These are phyloP conservation scores for Rhinocladiella mackenziei DNA, from an alignment of 2,329 filamentous ascomycete genomes.

Conservation along the genomic window DNA sequence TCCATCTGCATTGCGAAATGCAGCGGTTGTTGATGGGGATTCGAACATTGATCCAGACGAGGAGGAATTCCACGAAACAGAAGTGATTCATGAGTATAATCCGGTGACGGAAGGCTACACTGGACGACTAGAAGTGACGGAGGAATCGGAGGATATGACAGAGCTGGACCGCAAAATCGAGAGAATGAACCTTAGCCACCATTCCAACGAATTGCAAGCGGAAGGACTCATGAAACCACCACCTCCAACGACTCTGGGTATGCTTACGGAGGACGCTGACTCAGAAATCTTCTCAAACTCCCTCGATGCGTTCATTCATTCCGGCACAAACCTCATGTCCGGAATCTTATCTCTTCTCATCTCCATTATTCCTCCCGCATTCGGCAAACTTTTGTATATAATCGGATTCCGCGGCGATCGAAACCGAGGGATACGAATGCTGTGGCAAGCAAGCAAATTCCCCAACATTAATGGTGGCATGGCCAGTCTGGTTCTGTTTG, in stretches of 20 bases:
- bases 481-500: slow-evolving; percentile 69
- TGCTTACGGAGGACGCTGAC: slow-evolving; percentile 51
- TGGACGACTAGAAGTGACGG: slow-evolving; percentile 42
- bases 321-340: slow-evolving; percentile 83
- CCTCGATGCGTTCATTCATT: slow-evolving; percentile 83
- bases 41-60: slow-evolving; percentile 37
- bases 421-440: slow-evolving; percentile 72
- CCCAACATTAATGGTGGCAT: slow-evolving; percentile 90
- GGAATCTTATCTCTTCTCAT: slow-evolving; percentile 80
- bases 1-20: slow-evolving; percentile 23
- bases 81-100: slow-evolving; percentile 46
- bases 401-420: slow-evolving; percentile 90
- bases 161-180: slow-evolving; percentile 24
- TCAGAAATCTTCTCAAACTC: slow-evolving; percentile 66
- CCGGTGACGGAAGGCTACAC: slow-evolving; percentile 48
- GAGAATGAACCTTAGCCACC: slow-evolving; percentile 20
- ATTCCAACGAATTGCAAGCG: slow-evolving; percentile 11
- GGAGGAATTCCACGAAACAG: slow-evolving; percentile 56
- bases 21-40: slow-evolving; percentile 6
- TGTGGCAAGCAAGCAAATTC: slow-evolving; percentile 86
- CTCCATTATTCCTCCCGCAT: slow-evolving; percentile 88
- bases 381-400: slow-evolving; percentile 78
- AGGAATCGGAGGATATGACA: slow-evolving; percentile 28
- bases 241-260: slow-evolving; percentile 25
- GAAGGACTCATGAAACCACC: slow-evolving; percentile 16